Conservation (phyloP, 371 early-diverging fungal species). For the Mortierella sp. region DNA sequence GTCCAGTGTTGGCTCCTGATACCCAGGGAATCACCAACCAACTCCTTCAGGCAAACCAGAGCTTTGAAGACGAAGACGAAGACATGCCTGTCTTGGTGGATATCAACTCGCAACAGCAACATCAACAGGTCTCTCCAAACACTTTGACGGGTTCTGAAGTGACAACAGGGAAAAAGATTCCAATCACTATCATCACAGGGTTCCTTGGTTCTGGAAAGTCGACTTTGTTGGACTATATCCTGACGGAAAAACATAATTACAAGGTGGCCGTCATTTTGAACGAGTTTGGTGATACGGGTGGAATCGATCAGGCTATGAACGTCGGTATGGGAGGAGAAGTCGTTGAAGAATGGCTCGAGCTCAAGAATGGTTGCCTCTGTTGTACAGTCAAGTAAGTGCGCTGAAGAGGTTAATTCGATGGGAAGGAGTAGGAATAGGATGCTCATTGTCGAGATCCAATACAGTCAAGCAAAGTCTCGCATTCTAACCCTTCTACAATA, state of each 20-base stretch:
- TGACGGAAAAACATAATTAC: constrained; percentile 92
- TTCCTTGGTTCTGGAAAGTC: constrained; percentile 96
- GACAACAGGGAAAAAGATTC: constrained; percentile 36
- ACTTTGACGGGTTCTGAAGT: background rate
- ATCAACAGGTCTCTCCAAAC: background rate
- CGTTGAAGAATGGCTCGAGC: constrained; percentile 96
- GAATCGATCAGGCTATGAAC: constrained; percentile 93
- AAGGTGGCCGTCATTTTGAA: constrained; percentile 96
- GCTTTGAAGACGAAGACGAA: constrained; percentile 27
- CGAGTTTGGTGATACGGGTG: constrained; percentile 88
- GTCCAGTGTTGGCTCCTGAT: constrained; percentile 23
- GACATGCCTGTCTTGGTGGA: constrained; percentile 49
- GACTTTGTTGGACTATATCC: constrained; percentile 89
- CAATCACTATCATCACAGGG: constrained; percentile 60
- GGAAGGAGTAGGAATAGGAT: too few relatives aligned
- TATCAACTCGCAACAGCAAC: background rate
- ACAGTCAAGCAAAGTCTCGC: background rate
- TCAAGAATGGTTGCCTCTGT: constrained; percentile 96
- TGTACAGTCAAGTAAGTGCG: constrained; percentile 89
- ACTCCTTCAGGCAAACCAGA: background rate
- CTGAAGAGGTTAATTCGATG: too few relatives aligned
- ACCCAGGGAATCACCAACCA: too few relatives aligned
- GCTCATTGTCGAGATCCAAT: too few relatives aligned
- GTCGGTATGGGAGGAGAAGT: constrained; percentile 82
- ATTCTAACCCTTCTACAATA: background rate